These are phyloP conservation scores for Deinandra increscens DNA, from an alignment of 129 eudicot genomes.

Conservation along the genomic window DNA sequence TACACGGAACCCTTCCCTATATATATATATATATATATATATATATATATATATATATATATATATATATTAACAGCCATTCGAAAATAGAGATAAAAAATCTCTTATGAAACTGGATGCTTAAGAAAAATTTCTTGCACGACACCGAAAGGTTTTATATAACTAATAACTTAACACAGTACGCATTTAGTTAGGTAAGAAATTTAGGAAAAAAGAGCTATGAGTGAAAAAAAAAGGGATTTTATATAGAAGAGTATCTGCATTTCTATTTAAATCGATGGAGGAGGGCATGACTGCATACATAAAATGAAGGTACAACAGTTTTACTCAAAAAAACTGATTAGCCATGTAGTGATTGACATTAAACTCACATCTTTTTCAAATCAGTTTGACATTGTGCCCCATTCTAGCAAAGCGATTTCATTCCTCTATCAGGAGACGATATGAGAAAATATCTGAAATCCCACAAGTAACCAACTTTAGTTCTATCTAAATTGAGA, in stretches of 20 bases:
- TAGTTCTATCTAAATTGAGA: no score
- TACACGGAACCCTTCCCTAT: no score
- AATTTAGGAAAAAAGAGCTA: neutral
- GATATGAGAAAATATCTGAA: neutral
- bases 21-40: no score
- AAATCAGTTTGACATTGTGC: neutral
- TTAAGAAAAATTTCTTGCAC: neutral
- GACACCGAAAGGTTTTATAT: neutral
- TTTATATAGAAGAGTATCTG: neutral
- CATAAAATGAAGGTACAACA: neutral
- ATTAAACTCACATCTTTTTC: slow-evolving; percentile 1
- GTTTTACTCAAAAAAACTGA: neutral
- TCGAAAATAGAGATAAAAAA: neutral
- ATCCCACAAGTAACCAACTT: neutral
- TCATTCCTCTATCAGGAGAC: neutral
- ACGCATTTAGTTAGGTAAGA: neutral
- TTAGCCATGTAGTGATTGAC: neutral
- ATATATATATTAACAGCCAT: no score
- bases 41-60: no score
- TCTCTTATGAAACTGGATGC: neutral
- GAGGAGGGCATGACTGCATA: neutral
- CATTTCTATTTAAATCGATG: neutral
- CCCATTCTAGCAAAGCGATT: neutral
- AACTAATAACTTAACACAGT: neutral
- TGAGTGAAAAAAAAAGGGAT: neutral